Percentiles rank a stretch among this genome's conserved stretches.
Evolutionary conservation across 2,329 filamentous ascomycete genomes (phyloP).

Genomic region (Trichophyton equinum): DNA sequence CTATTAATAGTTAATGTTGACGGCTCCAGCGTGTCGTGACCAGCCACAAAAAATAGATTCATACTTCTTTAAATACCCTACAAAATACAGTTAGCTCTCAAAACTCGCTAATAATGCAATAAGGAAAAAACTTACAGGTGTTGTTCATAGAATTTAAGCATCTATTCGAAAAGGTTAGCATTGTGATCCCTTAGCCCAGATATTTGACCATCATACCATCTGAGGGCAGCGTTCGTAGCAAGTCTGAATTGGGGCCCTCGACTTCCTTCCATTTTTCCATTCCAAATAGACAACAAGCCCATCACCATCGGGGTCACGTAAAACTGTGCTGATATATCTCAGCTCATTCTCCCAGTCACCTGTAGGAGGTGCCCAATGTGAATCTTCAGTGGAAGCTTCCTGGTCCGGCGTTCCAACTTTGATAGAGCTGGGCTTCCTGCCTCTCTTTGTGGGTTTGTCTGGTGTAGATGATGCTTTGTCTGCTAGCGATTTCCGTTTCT

Average conservation of each 20-base stretch:
- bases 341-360: conserved; percentile 36
- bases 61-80: conserved; percentile 27
- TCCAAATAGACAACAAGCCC: conserved; percentile 29
- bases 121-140: conserved; percentile 31
- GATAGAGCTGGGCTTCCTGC: conserved; percentile 13
- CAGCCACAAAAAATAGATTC: background rate
- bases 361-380: conserved; percentile 16
- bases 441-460: conserved; percentile 20
- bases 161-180: conserved; percentile 19
- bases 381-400: conserved; percentile 10
- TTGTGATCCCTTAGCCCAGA: background rate
- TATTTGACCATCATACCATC: conserved; percentile 20
- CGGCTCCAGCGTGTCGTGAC: background rate
- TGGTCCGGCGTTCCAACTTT: background rate
- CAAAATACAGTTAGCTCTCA: conserved; percentile 8
- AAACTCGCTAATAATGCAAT: background rate
- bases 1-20: background rate
- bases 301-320: conserved; percentile 24
- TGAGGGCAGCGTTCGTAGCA: conserved; percentile 34
- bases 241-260: conserved; percentile 29
- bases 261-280: conserved; percentile 35
- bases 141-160: conserved; percentile 39
- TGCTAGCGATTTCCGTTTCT: conserved; percentile 19
- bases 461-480: conserved; percentile 17
- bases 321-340: conserved; percentile 31